Evolutionary conservation across 2,329 filamentous ascomycete genomes (phyloP), one percentile per base, ranked within the genome.

Genomic region (Xylariales sp.): DNA sequence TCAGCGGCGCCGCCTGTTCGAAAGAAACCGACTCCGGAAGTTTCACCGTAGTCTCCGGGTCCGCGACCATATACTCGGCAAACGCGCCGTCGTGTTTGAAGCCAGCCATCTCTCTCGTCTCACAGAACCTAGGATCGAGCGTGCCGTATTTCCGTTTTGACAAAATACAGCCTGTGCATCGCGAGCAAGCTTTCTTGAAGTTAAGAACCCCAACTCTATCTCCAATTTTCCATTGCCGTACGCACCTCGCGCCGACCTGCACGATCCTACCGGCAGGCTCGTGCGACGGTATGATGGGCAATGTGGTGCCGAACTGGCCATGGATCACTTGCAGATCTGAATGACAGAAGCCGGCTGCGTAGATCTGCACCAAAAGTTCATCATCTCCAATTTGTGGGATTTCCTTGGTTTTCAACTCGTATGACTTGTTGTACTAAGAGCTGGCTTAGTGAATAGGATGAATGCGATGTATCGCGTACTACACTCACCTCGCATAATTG

Each of bases 341-440:
- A 36, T 64, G 62, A 40, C 62, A 64, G 47, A 63, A 64, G 1
- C 61, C 58, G 5, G 62, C 61, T 3, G 61, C 62, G 21, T 58
- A 46, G 31, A 64, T 47, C 20, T 51, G 50, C 42, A 65, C 43
- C 14, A 64, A 53, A 4, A 64, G 50, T 16, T 62, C 56, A 34
- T 51, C 32, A 8, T 52, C 50, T 18, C 42, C 47, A 21, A 59
- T 51, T 4, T 29, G 21, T 3, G 60, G 60, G 0, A 53, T 40
- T 11, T 45, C 42, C 14, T 40, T 46, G 10, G 38, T 38, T 1
- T 44, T 47, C 4, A 61, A 31, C 10, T 49, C 46, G 25, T 62
- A 63, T 2, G 58, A 53, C 12, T 54, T 47, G 16, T 51, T 51
- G 38, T 58, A 61, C 60, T 62, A 31, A 45, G 38, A 15, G 21